A percentile compares a stretch with the other conserved stretches of the same genome.
Evolutionary conservation across 352 stramenopile species (phyloP).

Genomic region (Blastocystis sp.): DNA sequence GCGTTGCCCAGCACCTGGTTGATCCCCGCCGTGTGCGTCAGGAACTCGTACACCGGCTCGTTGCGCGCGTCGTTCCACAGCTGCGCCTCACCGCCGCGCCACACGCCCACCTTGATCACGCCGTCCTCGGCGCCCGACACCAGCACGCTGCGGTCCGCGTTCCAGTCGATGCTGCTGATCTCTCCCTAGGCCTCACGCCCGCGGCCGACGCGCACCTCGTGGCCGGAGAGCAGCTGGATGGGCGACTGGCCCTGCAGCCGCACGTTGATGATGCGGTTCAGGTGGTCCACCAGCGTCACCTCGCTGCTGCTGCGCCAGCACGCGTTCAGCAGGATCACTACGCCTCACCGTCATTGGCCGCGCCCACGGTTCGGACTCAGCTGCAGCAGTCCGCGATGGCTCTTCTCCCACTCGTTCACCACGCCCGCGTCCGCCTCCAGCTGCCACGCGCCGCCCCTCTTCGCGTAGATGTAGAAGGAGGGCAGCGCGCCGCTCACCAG

Average conservation of each 20-base stretch:
- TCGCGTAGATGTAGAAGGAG: constrained; percentile 27
- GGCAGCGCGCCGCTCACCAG: constrained; percentile 36
- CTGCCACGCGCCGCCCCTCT: not conserved
- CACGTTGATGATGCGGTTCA: constrained; percentile 28
- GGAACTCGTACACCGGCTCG: constrained; percentile 8
- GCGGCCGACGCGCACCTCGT: not conserved
- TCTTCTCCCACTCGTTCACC: not conserved
- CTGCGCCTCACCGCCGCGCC: not conserved
- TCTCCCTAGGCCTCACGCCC: not conserved
- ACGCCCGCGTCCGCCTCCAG: not conserved
- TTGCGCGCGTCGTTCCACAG: constrained; percentile 25
- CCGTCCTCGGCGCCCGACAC: constrained; percentile 38
- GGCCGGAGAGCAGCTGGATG: constrained; percentile 23
- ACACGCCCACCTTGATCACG: constrained; percentile 4
- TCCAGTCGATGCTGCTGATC: constrained; percentile 41
- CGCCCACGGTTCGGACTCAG: not conserved
- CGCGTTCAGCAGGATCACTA: constrained; percentile 44
- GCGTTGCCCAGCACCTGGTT: constrained; percentile 33
- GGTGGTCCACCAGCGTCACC: constrained; percentile 59
- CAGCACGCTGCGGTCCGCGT: not conserved
- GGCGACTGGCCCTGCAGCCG: not conserved
- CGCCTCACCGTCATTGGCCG: not conserved
- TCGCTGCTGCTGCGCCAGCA: constrained; percentile 2
- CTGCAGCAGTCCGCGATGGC: not conserved
- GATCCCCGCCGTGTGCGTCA: constrained; percentile 26